Base-by-base conservation (phyloP, 495 filamentous ascomycete genomes). In the Cairneyella variabilis region DNA sequence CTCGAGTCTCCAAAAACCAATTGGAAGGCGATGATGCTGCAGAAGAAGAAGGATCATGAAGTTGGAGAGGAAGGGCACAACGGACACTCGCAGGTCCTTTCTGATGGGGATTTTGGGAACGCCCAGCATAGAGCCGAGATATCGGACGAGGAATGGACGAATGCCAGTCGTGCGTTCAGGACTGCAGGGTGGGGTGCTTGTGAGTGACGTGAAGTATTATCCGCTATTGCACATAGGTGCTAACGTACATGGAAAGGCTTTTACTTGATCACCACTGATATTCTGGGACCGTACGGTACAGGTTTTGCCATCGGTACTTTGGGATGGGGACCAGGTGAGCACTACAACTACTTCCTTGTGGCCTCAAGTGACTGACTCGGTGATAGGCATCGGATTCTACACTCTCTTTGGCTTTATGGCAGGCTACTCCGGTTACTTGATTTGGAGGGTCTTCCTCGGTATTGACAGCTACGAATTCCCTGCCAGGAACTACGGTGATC, bases 391-490 rank as follows among this genome's bases (percentile, higher is more conserved):
- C 21, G 69, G 64, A 5, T 54, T 73, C 21, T 73, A 66, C 55
- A 74, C 72, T 39, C 63, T 61, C 54, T 73, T 72, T 62, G 73
- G 67, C 52, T 64, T 64, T 37, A 37, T 54, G 26, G 51, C 51
- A 7, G 66, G 61, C 53, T 73, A 73, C 64, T 75, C 76, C 9
- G 82, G 81, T 17, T 83, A 71, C 57, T 67, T 78, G 11, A 60
- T 73, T 50, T 85, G 77, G 78, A 72, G 71, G 46, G 65, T 76
- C 52, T 83, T 78, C 62, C 63, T 83, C 44, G 74, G 73, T 9
- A 55, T 83, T 38, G 81, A 85, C 61, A 79, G 75, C 27, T 66
- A 76, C 47, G 58, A 70, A 22, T 83, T 71, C 57, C 82, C 82
- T 0, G 68, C 66, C 45, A 63, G 74, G 12, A 79, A 75, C 47